These are phyloP conservation scores for Phytophthora ramorum DNA, from an alignment of 352 stramenopile species.

Conservation along the genomic window DNA sequence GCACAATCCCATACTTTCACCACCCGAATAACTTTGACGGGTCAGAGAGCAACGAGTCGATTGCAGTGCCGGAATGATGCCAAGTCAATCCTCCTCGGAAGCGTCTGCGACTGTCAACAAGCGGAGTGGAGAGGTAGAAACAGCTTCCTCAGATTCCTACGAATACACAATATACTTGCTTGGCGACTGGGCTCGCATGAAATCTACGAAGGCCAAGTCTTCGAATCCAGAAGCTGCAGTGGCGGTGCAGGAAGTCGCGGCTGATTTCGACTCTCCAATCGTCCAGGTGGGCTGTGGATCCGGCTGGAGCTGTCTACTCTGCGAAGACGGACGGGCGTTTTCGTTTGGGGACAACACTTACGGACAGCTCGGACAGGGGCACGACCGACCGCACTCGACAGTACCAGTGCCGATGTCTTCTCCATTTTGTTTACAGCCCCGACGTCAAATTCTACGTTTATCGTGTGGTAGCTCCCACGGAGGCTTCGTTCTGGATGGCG, in stretches of 20 bases:
- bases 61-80: constrained; percentile 8
- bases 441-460: constrained; percentile 46
- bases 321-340: constrained; percentile 52
- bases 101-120: neutral
- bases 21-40: neutral
- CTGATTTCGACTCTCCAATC: constrained; percentile 54
- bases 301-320: constrained; percentile 62
- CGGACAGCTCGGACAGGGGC: constrained; percentile 65
- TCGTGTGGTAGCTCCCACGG: constrained; percentile 64
- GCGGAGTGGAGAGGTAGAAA: constrained; percentile 10
- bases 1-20: neutral
- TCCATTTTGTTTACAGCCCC: constrained; percentile 33
- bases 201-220: neutral
- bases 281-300: constrained; percentile 51
- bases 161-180: constrained; percentile 67
- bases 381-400: constrained; percentile 28
- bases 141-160: constrained; percentile 12
- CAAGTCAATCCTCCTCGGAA: constrained; percentile 12
- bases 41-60: neutral
- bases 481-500: constrained; percentile 64
- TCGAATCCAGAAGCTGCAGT: constrained; percentile 7
- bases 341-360: constrained; percentile 65
- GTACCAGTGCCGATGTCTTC: constrained; percentile 21
- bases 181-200: constrained; percentile 42
- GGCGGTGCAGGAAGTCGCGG: constrained; percentile 45